phyloP scores from a whole-genome alignment of 768 basidiomycete genomes.

The Clavaria fumosa region DNA sequence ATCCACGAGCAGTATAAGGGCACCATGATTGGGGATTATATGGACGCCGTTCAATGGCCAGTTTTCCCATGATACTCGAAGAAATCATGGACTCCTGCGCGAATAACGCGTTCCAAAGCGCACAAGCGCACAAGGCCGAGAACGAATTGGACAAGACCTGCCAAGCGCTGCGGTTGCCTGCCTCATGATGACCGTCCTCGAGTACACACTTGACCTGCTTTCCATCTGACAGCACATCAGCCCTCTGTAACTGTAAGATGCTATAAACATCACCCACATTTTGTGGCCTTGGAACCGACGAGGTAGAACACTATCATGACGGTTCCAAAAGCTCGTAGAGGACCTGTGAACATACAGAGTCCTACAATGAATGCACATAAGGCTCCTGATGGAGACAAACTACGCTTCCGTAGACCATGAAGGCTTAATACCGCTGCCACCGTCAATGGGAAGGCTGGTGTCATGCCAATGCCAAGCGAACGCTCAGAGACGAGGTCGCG shows the following conservation, averaged over 20 bases:
- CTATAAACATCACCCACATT: slow-evolving; percentile 29
- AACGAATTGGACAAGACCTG: slow-evolving; percentile 79
- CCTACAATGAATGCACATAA: slow-evolving; percentile 65
- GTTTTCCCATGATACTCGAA: slow-evolving; percentile 5
- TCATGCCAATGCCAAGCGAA: not conserved
- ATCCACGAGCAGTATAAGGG: slow-evolving; percentile 31
- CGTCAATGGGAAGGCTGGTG: slow-evolving; percentile 25
- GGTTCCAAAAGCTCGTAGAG: slow-evolving; percentile 45
- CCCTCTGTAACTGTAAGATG: no score
- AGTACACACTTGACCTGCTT: slow-evolving; percentile 58
- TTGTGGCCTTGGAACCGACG: slow-evolving; percentile 69
- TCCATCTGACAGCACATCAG: slow-evolving; percentile 34
- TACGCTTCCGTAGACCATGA: slow-evolving; percentile 61
- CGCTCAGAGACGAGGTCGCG: not conserved
- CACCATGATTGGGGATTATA: slow-evolving; percentile 44
- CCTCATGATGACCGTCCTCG: slow-evolving; percentile 63
- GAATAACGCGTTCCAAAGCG: slow-evolving; percentile 51
- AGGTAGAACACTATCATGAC: slow-evolving; percentile 68
- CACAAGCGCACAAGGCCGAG: slow-evolving; percentile 40
- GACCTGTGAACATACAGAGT: slow-evolving; percentile 54
- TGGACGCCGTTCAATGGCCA: slow-evolving; percentile 6
- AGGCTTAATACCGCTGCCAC: slow-evolving; percentile 39
- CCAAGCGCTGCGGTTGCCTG: slow-evolving; percentile 58
- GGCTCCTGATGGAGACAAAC: slow-evolving; percentile 66
- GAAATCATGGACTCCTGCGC: slow-evolving; percentile 29